A percentile compares a stretch with the other conserved stretches of the same genome.
phyloP scores from a whole-genome alignment of 352 stramenopile species.

The Thalassiosira livingstoniorum region DNA sequence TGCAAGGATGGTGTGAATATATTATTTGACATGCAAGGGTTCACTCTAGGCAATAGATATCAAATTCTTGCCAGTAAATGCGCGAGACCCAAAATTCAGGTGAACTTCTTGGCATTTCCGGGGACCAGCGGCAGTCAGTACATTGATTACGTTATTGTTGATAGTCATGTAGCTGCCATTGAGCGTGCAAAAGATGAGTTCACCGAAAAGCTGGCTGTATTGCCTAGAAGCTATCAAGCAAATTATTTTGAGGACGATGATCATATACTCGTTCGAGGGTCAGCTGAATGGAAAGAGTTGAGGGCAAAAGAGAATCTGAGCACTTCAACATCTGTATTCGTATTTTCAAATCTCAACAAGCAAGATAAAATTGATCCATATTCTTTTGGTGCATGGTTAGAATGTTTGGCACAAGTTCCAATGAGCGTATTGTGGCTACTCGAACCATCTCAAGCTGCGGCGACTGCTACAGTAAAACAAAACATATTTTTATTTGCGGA shows the following conservation, averaged over 20 bases:
- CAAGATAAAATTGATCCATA: conserved; percentile 87
- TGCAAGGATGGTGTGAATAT: conserved; percentile 70
- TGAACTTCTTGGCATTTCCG: conserved; percentile 89
- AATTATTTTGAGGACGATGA: conserved; percentile 81
- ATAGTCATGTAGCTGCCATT: conserved; percentile 73
- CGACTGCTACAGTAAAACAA: conserved; percentile 55
- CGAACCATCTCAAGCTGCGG: conserved; percentile 63
- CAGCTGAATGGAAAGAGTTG: conserved; percentile 37
- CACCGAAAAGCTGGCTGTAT: conserved; percentile 86
- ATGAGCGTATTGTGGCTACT: conserved; percentile 83
- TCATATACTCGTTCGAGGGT: not conserved
- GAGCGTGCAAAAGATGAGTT: conserved; percentile 64
- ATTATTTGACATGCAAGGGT: conserved; percentile 88
- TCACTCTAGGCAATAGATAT: conserved; percentile 81
- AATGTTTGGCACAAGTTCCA: conserved; percentile 78
- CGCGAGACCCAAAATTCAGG: conserved; percentile 84
- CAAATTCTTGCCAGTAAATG: conserved; percentile 78
- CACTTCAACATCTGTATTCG: conserved; percentile 24
- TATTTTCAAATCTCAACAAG: conserved; percentile 92
- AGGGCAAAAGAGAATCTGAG: conserved; percentile 33
- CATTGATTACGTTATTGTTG: conserved; percentile 87
- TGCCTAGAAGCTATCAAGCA: conserved; percentile 88
- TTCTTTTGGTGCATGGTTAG: conserved; percentile 87
- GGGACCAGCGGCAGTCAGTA: conserved; percentile 87
- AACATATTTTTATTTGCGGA: conserved; percentile 84